Conservation (phyloP, 306 rosid genomes). For the Crotalaria pallida region DNA sequence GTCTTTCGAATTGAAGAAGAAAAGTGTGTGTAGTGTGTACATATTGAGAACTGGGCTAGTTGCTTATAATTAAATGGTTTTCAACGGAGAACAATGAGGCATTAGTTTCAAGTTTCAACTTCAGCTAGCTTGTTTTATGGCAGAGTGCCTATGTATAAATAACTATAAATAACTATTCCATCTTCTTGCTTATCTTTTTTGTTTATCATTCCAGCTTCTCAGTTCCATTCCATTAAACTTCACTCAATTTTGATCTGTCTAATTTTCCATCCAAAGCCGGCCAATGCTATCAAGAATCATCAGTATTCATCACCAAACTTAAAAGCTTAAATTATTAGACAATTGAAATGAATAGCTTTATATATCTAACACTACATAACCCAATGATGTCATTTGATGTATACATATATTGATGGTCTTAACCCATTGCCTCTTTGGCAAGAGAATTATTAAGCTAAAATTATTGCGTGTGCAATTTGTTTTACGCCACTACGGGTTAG, state of each 20-base stretch:
- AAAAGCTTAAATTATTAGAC: no score
- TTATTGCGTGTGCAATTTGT: no score
- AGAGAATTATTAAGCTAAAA: no score
- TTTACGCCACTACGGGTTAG: no score
- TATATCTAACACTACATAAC: no score
- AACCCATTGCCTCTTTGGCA: no score
- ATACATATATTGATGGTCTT: no score
- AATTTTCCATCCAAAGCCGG: not conserved
- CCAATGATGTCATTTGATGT: no score
- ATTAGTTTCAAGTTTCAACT: not conserved
- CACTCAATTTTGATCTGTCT: not conserved
- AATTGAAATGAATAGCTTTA: no score
- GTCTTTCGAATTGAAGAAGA: not conserved
- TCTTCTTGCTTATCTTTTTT: not conserved
- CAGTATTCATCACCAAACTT: no score
- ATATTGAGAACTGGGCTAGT: not conserved
- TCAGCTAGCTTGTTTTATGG: not conserved
- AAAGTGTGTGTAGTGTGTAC: not conserved
- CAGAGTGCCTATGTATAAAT: not conserved
- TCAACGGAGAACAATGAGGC: not conserved
- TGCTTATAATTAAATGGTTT: not conserved
- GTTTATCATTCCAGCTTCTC: not conserved
- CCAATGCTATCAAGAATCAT: no score
- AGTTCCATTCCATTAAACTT: not conserved
- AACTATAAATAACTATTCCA: not conserved